phyloP scores from a whole-genome alignment of 2,329 filamentous ascomycete species.

The Aspergillus nomiae region DNA sequence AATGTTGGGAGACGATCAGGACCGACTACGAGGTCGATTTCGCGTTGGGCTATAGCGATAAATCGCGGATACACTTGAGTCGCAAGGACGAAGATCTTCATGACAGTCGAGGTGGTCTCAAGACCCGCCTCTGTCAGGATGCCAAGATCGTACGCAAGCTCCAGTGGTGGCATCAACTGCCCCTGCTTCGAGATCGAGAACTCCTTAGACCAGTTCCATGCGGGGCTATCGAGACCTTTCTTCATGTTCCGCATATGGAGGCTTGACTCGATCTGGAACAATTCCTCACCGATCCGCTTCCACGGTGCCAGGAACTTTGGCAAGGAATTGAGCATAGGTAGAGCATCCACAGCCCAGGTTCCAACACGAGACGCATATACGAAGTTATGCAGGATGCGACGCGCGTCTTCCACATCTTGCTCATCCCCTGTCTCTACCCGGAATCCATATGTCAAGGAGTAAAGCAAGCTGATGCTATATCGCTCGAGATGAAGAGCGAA shows the following conservation, averaged over 20 bases:
- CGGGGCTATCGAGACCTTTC: conserved; percentile 7
- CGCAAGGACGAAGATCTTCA: conserved; percentile 52
- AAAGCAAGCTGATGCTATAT: conserved; percentile 53
- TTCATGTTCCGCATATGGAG: conserved; percentile 24
- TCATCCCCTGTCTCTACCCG: conserved; percentile 46
- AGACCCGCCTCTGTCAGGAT: conserved; percentile 52
- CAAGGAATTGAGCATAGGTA: conserved; percentile 47
- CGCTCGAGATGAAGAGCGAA: conserved; percentile 52
- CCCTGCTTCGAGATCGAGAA: conserved; percentile 37
- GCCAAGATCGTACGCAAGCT: conserved; percentile 50
- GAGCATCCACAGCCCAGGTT: conserved; percentile 45
- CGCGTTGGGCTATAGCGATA: conserved; percentile 41
- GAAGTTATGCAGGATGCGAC: conserved; percentile 51
- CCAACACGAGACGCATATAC: conserved; percentile 49
- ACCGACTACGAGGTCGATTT: conserved; percentile 39
- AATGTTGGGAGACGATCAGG: conserved; percentile 31
- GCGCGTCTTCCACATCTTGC: conserved; percentile 48
- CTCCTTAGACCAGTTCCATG: conserved; percentile 33
- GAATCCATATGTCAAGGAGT: conserved; percentile 54
- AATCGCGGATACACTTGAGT: conserved; percentile 47
- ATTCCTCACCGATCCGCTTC: conserved; percentile 33
- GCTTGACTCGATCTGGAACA: conserved; percentile 20
- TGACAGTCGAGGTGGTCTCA: conserved; percentile 50
- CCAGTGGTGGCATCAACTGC: conserved; percentile 42
- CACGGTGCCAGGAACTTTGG: conserved; percentile 38